Conservation (phyloP, 2,329 filamentous ascomycete species). For the Chaetomiaceae sp. region DNA sequence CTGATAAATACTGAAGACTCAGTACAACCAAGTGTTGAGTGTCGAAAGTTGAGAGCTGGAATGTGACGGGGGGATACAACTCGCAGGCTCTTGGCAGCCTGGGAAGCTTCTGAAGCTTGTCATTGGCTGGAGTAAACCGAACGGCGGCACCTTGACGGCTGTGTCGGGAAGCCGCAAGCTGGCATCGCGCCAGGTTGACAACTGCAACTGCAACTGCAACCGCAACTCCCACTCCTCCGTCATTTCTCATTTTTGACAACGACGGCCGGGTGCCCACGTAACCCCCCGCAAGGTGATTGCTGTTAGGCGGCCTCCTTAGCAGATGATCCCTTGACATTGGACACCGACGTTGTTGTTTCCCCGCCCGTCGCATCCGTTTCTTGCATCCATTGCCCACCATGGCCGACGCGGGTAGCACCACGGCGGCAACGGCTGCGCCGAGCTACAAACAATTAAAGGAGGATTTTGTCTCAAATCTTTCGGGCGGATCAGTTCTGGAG, state of each 20-base stretch:
- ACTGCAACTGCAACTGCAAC: too few relatives aligned
- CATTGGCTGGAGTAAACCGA: constrained; percentile 16
- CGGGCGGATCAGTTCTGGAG: constrained; percentile 76
- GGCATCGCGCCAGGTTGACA: constrained; percentile 15
- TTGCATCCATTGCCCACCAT: neutral
- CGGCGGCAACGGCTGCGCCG: constrained; percentile 31
- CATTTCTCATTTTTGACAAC: constrained; percentile 13
- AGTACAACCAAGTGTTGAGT: too few relatives aligned
- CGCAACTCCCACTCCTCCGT: too few relatives aligned
- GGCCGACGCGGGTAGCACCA: neutral
- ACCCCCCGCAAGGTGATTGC: too few relatives aligned
- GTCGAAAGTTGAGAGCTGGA: neutral
- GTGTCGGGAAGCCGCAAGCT: constrained; percentile 18
- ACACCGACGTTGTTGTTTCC: neutral
- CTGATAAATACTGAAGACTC: too few relatives aligned
- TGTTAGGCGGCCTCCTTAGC: too few relatives aligned
- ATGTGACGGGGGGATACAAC: neutral
- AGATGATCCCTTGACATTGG: constrained; percentile 4
- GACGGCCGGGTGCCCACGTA: too few relatives aligned
- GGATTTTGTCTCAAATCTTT: constrained; percentile 88
- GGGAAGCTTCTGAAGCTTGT: constrained; percentile 8
- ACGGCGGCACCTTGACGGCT: constrained; percentile 16
- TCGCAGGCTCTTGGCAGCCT: constrained; percentile 12
- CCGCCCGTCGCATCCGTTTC: neutral
- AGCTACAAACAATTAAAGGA: constrained; percentile 91